Base-by-base conservation (phyloP, 768 basidiomycete species). In the Kwoniella sp. region DNA sequence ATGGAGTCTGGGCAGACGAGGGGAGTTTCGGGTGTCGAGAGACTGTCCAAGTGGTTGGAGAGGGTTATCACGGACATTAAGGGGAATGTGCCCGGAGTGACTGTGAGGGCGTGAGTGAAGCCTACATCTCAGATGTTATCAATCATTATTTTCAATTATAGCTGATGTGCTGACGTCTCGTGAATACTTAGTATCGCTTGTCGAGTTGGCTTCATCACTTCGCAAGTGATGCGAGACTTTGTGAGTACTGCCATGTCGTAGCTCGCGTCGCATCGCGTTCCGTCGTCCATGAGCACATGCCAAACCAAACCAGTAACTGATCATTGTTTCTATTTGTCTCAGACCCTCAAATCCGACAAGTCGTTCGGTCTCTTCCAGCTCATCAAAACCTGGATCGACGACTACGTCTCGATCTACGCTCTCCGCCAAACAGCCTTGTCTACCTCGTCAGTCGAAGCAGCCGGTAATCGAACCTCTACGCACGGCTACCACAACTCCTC, bases 361-460 rank as follows among this genome's bases (percentile, higher is more conserved):
- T 64, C 67, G 5, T 77, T 77, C 44, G 75, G 75, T 1, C 25
- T 66, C 5, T 77, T 71, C 57, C 76, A 74, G 51, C 60, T 77
- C 9, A n/a, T 77, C 66, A 77, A 77, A 49, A 74, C 73, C 19
- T 77, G 69, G 68, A 66, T 74, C 33, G 73, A 77, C 65, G 76
- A 77, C 60, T 73, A 63, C 54, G 60, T 73, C 29, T 49, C 66
- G n/a, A 60, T 77, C 54, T 48, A 57, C 27, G 48, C 58, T 13
- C 29, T 72, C 9, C 67, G 73, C 21, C 67, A 64, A 36, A 63
- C 67, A 1, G 65, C 63, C 10, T 52, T 70, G 7, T 65, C 64
- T 9, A 37, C 55, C 24, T n/a, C 47, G 9, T 46, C 47, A 9
- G 60, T 68, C 53, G 55, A 50, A 55, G 37, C 44, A 9, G 24